A percentile compares a stretch with the other conserved stretches of the same genome.
Evolutionary conservation across 768 basidiomycete species (phyloP).

Genomic region (Xerocomus spinulosus): DNA sequence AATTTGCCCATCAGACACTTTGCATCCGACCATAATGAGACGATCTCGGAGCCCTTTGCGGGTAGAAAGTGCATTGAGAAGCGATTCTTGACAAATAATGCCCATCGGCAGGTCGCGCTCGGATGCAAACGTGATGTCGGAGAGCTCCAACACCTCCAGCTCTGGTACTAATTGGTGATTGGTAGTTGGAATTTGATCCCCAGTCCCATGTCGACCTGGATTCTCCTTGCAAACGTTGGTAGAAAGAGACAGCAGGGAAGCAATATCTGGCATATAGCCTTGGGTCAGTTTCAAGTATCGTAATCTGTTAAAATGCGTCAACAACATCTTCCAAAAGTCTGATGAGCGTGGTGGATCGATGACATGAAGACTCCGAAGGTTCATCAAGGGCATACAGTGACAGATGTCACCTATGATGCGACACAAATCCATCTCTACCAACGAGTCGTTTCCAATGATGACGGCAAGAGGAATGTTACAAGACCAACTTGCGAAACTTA

Average conservation of each 20-base stretch:
- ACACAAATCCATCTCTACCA: neutral
- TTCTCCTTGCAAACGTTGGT: neutral
- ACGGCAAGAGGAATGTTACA: slow-evolving; percentile 3
- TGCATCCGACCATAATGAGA: neutral
- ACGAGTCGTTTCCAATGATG: neutral
- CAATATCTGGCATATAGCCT: neutral
- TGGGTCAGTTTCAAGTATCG: neutral
- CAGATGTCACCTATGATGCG: slow-evolving; percentile 1
- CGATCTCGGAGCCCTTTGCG: neutral
- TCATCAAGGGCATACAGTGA: neutral
- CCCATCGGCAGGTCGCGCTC: neutral
- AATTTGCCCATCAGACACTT: too few species aligned
- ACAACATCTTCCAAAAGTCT: neutral
- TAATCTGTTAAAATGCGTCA: neutral
- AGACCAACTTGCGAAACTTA: too few species aligned
- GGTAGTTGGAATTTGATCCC: neutral
- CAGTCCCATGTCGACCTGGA: neutral
- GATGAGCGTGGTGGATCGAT: neutral
- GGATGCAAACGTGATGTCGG: neutral
- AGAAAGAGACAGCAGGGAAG: neutral
- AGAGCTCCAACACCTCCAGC: neutral
- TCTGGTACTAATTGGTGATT: neutral
- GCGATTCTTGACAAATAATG: neutral
- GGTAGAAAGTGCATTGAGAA: neutral
- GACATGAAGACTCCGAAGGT: neutral